These are phyloP conservation scores for Plantago rigida DNA, from an alignment of 305 asterid genomes.

Conservation along the genomic window DNA sequence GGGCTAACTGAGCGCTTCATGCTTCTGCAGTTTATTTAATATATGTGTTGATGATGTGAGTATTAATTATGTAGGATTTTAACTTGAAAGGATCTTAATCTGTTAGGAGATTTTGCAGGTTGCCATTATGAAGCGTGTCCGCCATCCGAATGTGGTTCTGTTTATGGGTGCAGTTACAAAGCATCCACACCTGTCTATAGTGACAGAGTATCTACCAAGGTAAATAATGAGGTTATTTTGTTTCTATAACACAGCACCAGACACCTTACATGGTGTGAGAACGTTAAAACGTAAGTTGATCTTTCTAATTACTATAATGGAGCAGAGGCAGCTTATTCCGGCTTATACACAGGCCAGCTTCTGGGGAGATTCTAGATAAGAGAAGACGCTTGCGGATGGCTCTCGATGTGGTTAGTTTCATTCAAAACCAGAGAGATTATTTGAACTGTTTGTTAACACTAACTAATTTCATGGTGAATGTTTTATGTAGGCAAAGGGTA, in stretches of 20 bases:
- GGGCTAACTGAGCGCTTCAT: too few relatives aligned
- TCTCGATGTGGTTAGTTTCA: conserved; percentile 69
- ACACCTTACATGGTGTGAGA: not conserved
- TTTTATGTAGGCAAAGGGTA: conserved; percentile 71
- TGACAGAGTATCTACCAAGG: conserved; percentile 91
- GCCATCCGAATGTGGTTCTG: conserved; percentile 94
- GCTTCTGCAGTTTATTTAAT: too few relatives aligned
- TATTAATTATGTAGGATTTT: not conserved
- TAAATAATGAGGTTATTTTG: conserved; percentile 21
- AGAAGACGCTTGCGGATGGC: conserved; percentile 81
- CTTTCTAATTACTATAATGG: conserved; percentile 22
- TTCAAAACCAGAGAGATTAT: conserved; percentile 2
- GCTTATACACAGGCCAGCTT: conserved; percentile 75
- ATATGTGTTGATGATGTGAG: conserved; percentile 3
- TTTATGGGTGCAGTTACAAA: conserved; percentile 97
- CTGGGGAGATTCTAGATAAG: conserved; percentile 61
- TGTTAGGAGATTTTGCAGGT: conserved; percentile 38
- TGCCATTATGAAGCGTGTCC: conserved; percentile 89
- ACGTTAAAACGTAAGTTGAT: conserved; percentile 15
- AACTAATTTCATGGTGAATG: conserved; percentile 17
- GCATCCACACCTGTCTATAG: conserved; percentile 80
- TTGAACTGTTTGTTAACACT: conserved; percentile 7
- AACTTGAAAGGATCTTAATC: not conserved
- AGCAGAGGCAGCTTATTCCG: conserved; percentile 85
- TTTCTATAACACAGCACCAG: not conserved